Conservation (phyloP, 2,329 filamentous ascomycete species). For the Botrytis sinoallii region DNA sequence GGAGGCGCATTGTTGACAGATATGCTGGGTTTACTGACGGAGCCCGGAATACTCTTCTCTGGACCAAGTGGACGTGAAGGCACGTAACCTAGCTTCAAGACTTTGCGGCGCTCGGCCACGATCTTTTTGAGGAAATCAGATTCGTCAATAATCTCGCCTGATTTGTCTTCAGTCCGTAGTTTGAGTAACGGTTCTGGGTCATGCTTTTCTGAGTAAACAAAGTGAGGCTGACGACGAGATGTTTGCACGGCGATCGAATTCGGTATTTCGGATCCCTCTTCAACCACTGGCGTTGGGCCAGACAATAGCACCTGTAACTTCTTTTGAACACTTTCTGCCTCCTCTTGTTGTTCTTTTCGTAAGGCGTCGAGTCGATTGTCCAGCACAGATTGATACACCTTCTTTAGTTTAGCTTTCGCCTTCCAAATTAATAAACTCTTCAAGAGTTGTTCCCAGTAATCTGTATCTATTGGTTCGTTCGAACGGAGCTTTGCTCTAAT, state of each 20-base stretch:
- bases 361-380: conserved; percentile 65
- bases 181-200: conserved; percentile 67
- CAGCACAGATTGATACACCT: conserved; percentile 73
- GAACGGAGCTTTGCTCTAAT: conserved; percentile 82
- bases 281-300: conserved; percentile 34
- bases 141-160: conserved; percentile 55
- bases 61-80: conserved; percentile 50
- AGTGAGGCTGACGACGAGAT: conserved; percentile 32
- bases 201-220: conserved; percentile 45
- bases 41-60: conserved; percentile 38
- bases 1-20: conserved; percentile 46
- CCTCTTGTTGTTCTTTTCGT: conserved; percentile 63
- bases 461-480: conserved; percentile 83
- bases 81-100: conserved; percentile 65
- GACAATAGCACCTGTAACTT: conserved; percentile 52
- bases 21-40: conserved; percentile 37
- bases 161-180: conserved; percentile 61
- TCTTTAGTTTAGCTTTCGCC: conserved; percentile 78
- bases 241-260: conserved; percentile 12
- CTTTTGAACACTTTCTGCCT: conserved; percentile 54
- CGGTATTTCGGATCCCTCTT: conserved; percentile 29
- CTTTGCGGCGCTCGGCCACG: conserved; percentile 56
- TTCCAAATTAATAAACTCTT: conserved; percentile 86
- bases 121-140: conserved; percentile 55
- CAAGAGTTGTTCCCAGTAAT: conserved; percentile 95